Evolutionary conservation across 164 flowering plant genomes (phyloP), one percentile per base, ranked within the genome.

Genomic region (Macadamia integrifolia): DNA sequence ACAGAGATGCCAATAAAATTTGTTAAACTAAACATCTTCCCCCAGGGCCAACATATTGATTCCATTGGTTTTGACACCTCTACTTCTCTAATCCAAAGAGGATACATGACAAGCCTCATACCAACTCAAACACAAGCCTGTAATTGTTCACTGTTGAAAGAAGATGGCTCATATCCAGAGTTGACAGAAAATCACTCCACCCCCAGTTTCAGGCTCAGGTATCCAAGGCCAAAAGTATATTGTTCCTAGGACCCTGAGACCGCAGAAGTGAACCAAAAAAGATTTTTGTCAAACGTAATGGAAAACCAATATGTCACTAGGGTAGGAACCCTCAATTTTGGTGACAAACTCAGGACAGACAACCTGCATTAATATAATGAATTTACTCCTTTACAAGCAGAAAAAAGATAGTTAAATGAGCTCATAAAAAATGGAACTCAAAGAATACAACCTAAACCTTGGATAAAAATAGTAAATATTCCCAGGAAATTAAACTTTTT

Each of bases 161-260:
- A 9, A 46, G 50, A 8, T 3, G 50, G 13, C 50, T 9, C 50
- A 9, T 29, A 35, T 50, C 42, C 46, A 35, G 5, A 32, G 7
- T 65, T 12, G 32, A 64, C 57, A 55, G 61, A n/a, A 42, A 48
- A 23, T 1, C 5, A 40, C n/a, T 12, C 17, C 8, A 66, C 29
- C 23, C 6, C 44, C 3, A 1, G 32, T 53, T 17, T 80, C 73
- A 84, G 55, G 14, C 80, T 75, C 72, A 80, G 18, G 89, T 80
- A 50, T 85, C 92, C 82, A 92, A 79, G 28, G 89, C 90, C 60
- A 87, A 58, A 64, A 87, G 77, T 80, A 92, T 89, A 82, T 92
- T 92, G 87, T 92, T 92, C 72, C 97, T 87, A 52, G 97, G 97
- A 60, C 97, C 97, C 97, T 92, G 86, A 71, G 76, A 76, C 42